A percentile compares a stretch with the other conserved stretches of the same genome.
phyloP scores from a whole-genome alignment of 306 rosid species.

The Lathyrus tuberosus region DNA sequence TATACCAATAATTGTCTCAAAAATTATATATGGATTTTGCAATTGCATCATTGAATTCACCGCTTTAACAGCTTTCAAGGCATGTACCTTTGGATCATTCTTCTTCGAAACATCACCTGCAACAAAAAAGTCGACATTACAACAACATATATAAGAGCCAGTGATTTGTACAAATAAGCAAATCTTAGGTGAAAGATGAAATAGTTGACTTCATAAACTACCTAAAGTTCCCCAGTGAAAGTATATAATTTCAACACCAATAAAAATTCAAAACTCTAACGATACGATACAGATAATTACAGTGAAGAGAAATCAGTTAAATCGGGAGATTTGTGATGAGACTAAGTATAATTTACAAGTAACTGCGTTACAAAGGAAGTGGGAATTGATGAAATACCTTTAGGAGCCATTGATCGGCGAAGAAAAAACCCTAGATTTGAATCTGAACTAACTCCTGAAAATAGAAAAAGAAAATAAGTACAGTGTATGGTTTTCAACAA shows the following conservation, averaged over 20 bases:
- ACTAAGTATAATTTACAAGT: too few species aligned
- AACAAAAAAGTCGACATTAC: too few species aligned
- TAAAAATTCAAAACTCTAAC: too few species aligned
- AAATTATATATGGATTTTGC: too few species aligned
- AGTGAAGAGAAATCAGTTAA: too few species aligned
- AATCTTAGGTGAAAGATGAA: background rate
- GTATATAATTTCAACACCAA: too few species aligned
- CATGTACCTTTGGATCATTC: slow-evolving; percentile 58
- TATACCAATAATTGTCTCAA: too few species aligned
- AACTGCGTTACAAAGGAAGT: background rate
- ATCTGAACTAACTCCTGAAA: slow-evolving; percentile 35
- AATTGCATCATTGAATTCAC: slow-evolving; percentile 57
- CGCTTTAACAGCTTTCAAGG: slow-evolving; percentile 65
- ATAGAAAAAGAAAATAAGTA: background rate
- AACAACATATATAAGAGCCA: too few species aligned
- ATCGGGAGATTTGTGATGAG: too few species aligned
- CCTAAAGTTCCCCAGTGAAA: too few species aligned
- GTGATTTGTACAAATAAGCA: too few species aligned
- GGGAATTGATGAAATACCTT: slow-evolving; percentile 48
- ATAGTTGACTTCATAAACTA: background rate
- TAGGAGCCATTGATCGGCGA: slow-evolving; percentile 61
- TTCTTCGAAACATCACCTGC: slow-evolving; percentile 63
- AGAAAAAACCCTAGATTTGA: slow-evolving; percentile 25
- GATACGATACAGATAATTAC: too few species aligned
- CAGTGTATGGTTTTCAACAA: background rate